phyloP scores from a whole-genome alignment of 768 basidiomycete species.

The Lactifluus volemus region DNA sequence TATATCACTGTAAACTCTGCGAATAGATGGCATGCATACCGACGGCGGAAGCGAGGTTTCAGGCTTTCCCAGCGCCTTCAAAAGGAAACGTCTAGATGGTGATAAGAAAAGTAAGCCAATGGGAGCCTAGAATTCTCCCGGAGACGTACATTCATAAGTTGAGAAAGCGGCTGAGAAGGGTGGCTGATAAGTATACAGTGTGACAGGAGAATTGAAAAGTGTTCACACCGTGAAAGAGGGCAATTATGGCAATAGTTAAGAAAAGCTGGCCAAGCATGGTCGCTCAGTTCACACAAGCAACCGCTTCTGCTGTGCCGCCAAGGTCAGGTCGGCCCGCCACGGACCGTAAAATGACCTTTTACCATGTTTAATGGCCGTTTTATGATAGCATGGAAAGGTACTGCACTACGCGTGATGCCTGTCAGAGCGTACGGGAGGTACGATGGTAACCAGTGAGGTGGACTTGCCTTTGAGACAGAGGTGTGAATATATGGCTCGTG shows the following conservation, averaged over 20 bases:
- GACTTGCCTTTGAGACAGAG: no score
- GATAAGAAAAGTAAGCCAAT: background rate
- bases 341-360: background rate
- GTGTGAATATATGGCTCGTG: no score
- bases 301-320: no score
- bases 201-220: background rate
- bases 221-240: slow-evolving; percentile 16
- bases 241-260: slow-evolving; percentile 6
- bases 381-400: no score
- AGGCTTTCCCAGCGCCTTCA: slow-evolving; percentile 67
- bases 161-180: slow-evolving; percentile 58
- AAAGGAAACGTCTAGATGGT: slow-evolving; percentile 54
- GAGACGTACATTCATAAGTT: slow-evolving; percentile 62
- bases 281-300: background rate
- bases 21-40: slow-evolving; percentile 31
- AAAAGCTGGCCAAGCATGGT: slow-evolving; percentile 10
- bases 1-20: background rate
- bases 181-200: background rate
- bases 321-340: background rate
- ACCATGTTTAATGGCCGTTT: no score
- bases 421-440: no score
- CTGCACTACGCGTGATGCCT: no score
- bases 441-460: no score
- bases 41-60: slow-evolving; percentile 58
- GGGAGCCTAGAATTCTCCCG: background rate